Evolutionary conservation across 768 basidiomycete species (phyloP).

Genomic region (Mycena filopes): DNA sequence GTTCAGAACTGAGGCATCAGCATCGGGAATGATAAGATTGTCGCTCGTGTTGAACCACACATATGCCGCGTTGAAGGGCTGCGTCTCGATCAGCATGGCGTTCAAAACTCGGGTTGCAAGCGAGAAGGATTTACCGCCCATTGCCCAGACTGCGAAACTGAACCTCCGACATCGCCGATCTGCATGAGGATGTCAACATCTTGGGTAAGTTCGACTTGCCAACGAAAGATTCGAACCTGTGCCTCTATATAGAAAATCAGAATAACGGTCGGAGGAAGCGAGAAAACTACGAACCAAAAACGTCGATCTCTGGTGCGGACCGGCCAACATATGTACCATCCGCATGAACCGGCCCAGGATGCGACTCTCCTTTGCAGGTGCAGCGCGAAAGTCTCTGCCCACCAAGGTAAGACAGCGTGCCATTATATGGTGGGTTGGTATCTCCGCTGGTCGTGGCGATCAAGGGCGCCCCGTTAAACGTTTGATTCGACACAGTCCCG

Average conservation of each 20-base stretch:
- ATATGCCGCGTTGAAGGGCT: constrained; percentile 85
- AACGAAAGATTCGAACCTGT: background rate
- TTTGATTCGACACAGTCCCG: constrained; percentile 91
- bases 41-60: constrained; percentile 70
- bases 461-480: constrained; percentile 68
- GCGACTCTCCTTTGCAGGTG: constrained; percentile 86
- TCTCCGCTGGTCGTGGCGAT: constrained; percentile 72
- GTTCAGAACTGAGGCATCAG: constrained; percentile 62
- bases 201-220: no score
- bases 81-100: background rate
- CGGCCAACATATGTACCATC: constrained; percentile 87
- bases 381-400: constrained; percentile 84
- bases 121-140: constrained; percentile 53
- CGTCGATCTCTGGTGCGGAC: constrained; percentile 89
- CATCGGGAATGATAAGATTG: constrained; percentile 67
- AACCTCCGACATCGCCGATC: constrained; percentile 35
- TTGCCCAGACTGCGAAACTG: constrained; percentile 88
- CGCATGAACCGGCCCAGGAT: constrained; percentile 83
- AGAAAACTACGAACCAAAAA: constrained; percentile 58
- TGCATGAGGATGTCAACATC: background rate
- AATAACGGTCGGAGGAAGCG: background rate
- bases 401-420: constrained; percentile 82
- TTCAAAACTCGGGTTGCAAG: background rate
- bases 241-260: background rate
- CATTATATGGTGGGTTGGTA: constrained; percentile 52